phyloP scores from a whole-genome alignment of 768 basidiomycete genomes.

The Naganishia kalamii region DNA sequence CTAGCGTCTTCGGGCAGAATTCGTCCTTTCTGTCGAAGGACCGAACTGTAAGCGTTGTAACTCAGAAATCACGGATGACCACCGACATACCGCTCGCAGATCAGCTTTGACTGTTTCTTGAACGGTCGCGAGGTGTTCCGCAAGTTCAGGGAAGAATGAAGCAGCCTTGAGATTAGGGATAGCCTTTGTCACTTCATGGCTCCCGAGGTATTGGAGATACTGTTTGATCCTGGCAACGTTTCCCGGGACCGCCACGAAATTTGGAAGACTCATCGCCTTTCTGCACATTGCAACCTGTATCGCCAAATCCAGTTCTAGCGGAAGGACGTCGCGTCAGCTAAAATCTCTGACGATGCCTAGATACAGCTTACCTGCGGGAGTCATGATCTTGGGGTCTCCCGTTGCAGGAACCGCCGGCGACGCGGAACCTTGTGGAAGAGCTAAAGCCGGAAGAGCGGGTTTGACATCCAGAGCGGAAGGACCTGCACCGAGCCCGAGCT shows the following conservation, averaged over 20 bases:
- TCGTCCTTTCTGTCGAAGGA: neutral
- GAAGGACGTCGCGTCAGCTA: neutral
- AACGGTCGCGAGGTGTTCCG: neutral
- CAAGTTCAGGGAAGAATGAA: neutral
- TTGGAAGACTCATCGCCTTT: neutral
- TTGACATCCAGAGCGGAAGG: constrained; percentile 6
- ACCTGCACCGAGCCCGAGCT: neutral
- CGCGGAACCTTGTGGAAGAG: neutral
- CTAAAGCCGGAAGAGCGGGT: neutral
- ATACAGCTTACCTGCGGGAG: neutral
- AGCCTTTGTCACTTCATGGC: neutral
- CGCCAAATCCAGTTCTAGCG: neutral
- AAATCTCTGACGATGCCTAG: neutral
- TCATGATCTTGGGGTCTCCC: neutral
- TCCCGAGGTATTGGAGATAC: constrained; percentile 5
- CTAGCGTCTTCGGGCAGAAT: neutral
- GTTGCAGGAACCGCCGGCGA: neutral
- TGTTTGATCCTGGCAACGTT: neutral
- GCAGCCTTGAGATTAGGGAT: neutral
- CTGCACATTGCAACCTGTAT: neutral
- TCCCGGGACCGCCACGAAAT: neutral
- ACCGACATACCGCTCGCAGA: neutral
- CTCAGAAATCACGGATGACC: neutral
- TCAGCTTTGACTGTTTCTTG: neutral
- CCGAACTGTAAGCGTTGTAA: neutral